phyloP scores from a whole-genome alignment of 2,329 filamentous ascomycete species.

The Fusarium beomiforme region DNA sequence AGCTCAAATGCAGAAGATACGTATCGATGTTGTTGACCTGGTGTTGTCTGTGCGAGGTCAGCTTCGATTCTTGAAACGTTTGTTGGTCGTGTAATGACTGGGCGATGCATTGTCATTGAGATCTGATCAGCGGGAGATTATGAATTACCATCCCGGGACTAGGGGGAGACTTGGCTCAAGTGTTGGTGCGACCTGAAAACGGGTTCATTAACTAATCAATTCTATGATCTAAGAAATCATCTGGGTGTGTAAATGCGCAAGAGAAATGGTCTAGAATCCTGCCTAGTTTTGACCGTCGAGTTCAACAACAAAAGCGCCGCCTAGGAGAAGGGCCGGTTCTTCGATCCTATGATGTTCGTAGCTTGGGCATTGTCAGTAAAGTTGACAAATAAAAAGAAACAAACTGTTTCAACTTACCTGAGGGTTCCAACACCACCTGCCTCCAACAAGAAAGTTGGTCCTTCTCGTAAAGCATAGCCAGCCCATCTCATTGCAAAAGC shows the following conservation, averaged over 20 bases:
- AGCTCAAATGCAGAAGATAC: not conserved
- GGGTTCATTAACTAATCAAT: conserved; percentile 21
- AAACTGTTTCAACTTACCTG: conserved; percentile 61
- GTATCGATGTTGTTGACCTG: not conserved
- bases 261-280: not conserved
- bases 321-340: conserved; percentile 82
- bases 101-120: conserved; percentile 11
- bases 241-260: not conserved
- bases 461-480: conserved; percentile 76
- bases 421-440: conserved; percentile 85
- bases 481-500: conserved; percentile 91
- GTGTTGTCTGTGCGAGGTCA: conserved; percentile 20
- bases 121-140: conserved; percentile 24
- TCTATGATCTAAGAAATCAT: conserved; percentile 14
- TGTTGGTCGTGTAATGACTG: conserved; percentile 5
- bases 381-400: not conserved
- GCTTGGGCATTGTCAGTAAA: conserved; percentile 52
- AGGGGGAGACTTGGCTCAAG: not conserved
- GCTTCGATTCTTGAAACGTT: conserved; percentile 7
- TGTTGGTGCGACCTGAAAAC: conserved; percentile 1
- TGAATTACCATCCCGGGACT: conserved; percentile 15
- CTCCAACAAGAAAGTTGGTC: conserved; percentile 84
- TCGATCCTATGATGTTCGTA: conserved; percentile 83
- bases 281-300: conserved; percentile 36
- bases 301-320: conserved; percentile 72